Conservation (phyloP, 176 grass and related monocot genomes). For the Alopecurus myosuroides region DNA sequence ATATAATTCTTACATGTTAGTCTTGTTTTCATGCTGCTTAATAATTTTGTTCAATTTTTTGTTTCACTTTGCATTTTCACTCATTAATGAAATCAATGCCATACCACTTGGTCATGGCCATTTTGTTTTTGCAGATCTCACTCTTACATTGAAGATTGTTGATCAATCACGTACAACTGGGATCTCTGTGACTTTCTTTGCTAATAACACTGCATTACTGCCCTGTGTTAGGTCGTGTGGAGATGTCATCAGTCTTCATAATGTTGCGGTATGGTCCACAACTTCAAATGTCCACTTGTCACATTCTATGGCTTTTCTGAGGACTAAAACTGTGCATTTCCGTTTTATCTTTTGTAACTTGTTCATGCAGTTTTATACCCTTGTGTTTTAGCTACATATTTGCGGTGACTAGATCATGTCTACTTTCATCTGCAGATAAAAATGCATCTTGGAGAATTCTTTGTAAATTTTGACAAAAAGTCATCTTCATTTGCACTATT, state of each 20-base stretch:
- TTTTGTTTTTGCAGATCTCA: constrained; percentile 46
- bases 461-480: constrained; percentile 57
- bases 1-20: neutral
- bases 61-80: neutral
- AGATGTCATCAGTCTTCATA: constrained; percentile 81
- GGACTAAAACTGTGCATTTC: neutral
- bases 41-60: neutral
- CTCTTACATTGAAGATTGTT: constrained; percentile 63
- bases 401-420: neutral
- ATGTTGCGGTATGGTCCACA: constrained; percentile 48
- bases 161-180: constrained; percentile 51
- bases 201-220: constrained; percentile 39
- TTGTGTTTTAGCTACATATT: neutral
- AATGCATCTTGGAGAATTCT: constrained; percentile 45
- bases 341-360: neutral
- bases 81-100: neutral
- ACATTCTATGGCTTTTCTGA: neutral
- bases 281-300: constrained; percentile 22
- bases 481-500: constrained; percentile 83
- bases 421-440: constrained; percentile 57
- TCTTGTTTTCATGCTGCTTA: neutral
- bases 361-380: neutral
- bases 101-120: neutral
- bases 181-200: constrained; percentile 59
- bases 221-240: constrained; percentile 52